phyloP scores from a whole-genome alignment of 768 basidiomycete species.

The Boletus huronensis region DNA sequence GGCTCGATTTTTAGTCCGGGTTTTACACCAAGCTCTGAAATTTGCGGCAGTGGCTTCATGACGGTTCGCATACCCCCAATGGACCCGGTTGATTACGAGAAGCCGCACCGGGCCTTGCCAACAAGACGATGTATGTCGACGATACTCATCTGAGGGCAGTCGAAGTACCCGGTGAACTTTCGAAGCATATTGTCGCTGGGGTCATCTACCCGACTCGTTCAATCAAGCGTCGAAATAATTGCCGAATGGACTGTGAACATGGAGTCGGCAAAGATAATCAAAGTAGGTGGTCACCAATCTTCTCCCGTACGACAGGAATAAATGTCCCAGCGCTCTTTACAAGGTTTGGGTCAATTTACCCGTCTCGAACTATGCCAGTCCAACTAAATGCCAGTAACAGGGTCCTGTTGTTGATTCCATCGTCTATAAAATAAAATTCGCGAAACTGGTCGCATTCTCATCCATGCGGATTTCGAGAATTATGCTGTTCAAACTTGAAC shows the following conservation, averaged over 20 bases:
- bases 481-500: constrained; percentile 67
- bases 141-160: constrained; percentile 65
- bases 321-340: too few relatives aligned
- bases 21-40: neutral
- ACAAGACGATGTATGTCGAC: constrained; percentile 55
- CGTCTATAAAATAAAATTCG: constrained; percentile 56
- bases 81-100: constrained; percentile 65
- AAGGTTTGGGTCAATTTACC: too few relatives aligned
- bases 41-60: neutral
- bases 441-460: constrained; percentile 71
- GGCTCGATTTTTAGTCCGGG: neutral
- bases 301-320: neutral
- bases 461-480: constrained; percentile 60
- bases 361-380: neutral
- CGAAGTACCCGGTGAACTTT: constrained; percentile 89
- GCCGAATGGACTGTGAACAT: constrained; percentile 69
- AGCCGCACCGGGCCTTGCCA: constrained; percentile 44
- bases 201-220: constrained; percentile 64
- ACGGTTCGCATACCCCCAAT: neutral
- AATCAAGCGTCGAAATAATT: constrained; percentile 70
- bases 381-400: constrained; percentile 31
- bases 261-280: constrained; percentile 48
- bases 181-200: constrained; percentile 76
- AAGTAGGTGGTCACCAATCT: neutral
- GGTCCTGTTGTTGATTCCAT: constrained; percentile 79